phyloP scores from a whole-genome alignment of 495 filamentous ascomycete genomes.

The Talaromyces stipitatus region DNA sequence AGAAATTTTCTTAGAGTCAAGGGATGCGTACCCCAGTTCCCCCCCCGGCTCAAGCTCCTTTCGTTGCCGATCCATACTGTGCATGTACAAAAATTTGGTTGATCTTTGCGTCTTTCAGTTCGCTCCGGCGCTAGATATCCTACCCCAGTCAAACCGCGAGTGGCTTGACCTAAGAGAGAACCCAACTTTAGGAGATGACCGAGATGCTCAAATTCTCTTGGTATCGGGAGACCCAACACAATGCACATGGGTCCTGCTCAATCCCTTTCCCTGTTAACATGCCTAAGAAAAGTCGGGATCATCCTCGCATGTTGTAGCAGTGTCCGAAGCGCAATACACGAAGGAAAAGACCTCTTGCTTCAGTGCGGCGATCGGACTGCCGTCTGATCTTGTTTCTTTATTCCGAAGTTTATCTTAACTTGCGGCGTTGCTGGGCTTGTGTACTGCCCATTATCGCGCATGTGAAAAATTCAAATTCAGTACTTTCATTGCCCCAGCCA shows the following conservation, averaged over 20 bases:
- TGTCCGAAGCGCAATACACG: neutral
- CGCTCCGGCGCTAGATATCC: neutral
- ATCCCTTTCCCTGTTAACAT: neutral
- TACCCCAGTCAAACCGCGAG: neutral
- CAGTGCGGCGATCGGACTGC: neutral
- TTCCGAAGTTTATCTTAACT: neutral
- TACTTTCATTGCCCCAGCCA: neutral
- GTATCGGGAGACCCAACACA: neutral
- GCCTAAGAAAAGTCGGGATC: neutral
- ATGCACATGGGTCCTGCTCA: neutral
- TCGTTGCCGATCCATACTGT: neutral
- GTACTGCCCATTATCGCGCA: too few species aligned
- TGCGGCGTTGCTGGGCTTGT: neutral
- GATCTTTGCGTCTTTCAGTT: conserved; percentile 3
- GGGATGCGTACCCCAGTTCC: neutral
- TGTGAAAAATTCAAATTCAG: neutral
- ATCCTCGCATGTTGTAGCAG: neutral
- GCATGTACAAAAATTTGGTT: neutral
- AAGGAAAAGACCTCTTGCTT: neutral
- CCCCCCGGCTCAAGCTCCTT: neutral
- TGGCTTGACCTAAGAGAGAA: neutral
- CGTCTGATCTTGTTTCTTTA: neutral
- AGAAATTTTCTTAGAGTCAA: neutral
- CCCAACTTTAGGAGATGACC: neutral
- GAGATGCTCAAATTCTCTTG: neutral